These are phyloP conservation scores for Diaporthe sp. DNA, from an alignment of 2,329 filamentous ascomycete species.

Conservation along the genomic window DNA sequence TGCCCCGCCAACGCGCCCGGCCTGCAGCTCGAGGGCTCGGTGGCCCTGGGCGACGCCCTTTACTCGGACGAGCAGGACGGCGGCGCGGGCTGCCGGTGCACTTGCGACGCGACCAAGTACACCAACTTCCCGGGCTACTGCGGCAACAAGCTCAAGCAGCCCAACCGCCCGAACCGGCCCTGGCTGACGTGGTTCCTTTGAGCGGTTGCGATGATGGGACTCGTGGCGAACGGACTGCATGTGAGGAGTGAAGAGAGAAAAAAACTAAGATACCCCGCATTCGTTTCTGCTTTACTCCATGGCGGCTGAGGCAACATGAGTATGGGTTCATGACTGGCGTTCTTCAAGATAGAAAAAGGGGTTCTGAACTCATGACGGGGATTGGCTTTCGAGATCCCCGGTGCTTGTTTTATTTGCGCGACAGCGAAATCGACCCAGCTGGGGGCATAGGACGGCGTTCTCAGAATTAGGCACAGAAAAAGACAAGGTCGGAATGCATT, in stretches of 20 bases:
- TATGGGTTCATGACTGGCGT: constrained; percentile 20
- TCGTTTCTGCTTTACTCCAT: constrained; percentile 23
- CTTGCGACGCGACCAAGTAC: constrained; percentile 48
- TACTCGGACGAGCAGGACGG: constrained; percentile 39
- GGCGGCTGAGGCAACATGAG: constrained; percentile 17
- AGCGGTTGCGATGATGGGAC: not conserved
- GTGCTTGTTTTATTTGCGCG: not conserved
- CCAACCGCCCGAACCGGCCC: constrained; percentile 43
- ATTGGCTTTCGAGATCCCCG: not conserved
- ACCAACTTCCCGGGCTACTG: constrained; percentile 49
- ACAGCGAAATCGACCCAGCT: not conserved
- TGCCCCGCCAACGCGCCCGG: constrained; percentile 50
- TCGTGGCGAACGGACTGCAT: not conserved
- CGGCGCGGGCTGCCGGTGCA: constrained; percentile 54
- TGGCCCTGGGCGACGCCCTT: constrained; percentile 41
- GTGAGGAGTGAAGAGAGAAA: not conserved
- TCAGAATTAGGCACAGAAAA: not conserved
- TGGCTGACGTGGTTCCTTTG: constrained; percentile 47
- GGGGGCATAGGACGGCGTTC: constrained; percentile 24
- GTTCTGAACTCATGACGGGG: not conserved
- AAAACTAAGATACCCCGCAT: constrained; percentile 21
- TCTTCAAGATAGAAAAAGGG: constrained; percentile 1
- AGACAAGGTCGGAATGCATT: not conserved
- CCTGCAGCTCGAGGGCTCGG: constrained; percentile 47
- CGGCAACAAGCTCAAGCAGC: constrained; percentile 50